Base-by-base conservation (phyloP, 2,329 filamentous ascomycete genomes). In the Trichoderma koningii region DNA sequence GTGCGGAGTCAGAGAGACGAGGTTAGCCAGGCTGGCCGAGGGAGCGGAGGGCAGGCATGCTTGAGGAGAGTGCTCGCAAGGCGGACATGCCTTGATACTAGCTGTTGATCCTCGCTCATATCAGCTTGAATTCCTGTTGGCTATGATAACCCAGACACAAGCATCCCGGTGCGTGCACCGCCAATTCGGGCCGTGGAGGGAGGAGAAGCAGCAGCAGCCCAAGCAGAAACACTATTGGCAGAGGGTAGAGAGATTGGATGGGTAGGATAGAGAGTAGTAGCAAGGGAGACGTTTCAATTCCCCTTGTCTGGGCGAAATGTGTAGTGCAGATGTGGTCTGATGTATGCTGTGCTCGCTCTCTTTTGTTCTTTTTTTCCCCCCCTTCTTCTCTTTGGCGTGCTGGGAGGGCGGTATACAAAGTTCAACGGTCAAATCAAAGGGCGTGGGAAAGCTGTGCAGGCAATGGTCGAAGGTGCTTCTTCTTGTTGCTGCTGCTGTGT, bases 41-140 rank as follows among this genome's bases (percentile, higher is more conserved):
- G 59, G 50, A 63, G 59, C 41, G 50, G 50, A 63, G 59, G 59
- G 59, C 50, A 55, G 66, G 70, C 60, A 71, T 68, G 59, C 57
- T 55, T 44, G 26, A 10, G 21, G 26, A 10, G 21, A 67, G 50
- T 55, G 55, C 48, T 41, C 34, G 38, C 30, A 56, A 55, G 52
- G 51, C 44, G 21, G 65, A 60, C 76, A 77, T 81, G 79, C 85
- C 84, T 87, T 75, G 80, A 79, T 77, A 78, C 77, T 74, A 77
- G 77, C 78, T 81, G 81, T 78, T 82, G 81, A 78, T 87, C 82
- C 78, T 82, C 83, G 82, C 80, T 87, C 86, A 88, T 88, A 87
- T 83, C 85, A 86, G 70, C 73, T 77, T 70, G 67, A 66, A 67
- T 64, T 64, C 66, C 65, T 62, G 66, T 66, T 65, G 41, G 63